phyloP scores from a whole-genome alignment of 192 early-diverging fungal genomes.

The Podila clonocystis region DNA sequence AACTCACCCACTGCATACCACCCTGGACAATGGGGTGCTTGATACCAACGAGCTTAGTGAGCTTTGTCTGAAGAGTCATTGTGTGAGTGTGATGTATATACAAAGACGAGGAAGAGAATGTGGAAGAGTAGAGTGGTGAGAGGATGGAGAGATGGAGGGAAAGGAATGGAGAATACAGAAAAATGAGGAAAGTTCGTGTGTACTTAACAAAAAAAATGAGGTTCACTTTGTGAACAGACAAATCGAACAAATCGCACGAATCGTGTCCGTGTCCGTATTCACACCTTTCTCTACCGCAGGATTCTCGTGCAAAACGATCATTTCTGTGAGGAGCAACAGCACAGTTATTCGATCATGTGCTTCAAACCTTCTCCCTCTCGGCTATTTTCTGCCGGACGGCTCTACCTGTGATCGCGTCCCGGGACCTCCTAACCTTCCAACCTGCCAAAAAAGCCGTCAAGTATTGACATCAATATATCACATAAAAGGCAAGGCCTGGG shows the following conservation, averaged over 20 bases:
- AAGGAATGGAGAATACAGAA: not conserved
- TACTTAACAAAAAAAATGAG: not conserved
- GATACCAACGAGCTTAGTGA: constrained; percentile 75
- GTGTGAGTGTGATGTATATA: constrained; percentile 6
- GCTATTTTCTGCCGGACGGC: no score
- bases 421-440: no score
- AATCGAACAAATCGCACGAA: not conserved
- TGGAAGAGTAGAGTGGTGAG: constrained; percentile 2
- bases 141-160: constrained; percentile 10
- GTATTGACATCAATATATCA: not conserved
- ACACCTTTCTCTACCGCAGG: no score
- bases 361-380: no score
- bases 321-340: no score
- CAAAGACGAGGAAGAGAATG: not conserved
- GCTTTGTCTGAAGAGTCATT: constrained; percentile 71
- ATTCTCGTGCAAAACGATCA: no score
- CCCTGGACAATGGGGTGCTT: constrained; percentile 80
- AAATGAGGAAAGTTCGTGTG: not conserved
- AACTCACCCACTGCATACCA: constrained; percentile 85
- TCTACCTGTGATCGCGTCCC: no score
- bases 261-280: no score
- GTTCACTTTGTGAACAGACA: not conserved
- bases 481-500: not conserved
- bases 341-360: no score
- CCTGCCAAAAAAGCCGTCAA: no score